Evolutionary conservation across 306 rosid species (phyloP), one percentile per base, ranked within the genome.

Genomic region (Castanea crenata): DNA sequence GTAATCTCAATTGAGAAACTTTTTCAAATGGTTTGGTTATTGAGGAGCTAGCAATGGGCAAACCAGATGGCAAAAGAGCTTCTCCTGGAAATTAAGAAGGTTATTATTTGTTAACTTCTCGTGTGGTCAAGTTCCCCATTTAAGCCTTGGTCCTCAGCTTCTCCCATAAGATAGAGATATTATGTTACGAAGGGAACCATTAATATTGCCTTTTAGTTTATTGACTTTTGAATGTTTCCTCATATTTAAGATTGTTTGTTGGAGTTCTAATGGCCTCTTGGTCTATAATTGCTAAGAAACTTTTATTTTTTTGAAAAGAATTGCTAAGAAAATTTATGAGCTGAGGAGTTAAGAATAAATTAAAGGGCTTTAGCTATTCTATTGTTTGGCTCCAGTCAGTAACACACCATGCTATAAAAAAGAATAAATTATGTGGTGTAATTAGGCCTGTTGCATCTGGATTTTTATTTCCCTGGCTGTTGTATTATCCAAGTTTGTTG

Each of bases 61-160:
- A 89, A 82, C 99, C 99, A 57, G 94, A 96, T 89, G 98, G 99
- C 79, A 93, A 89, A 86, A 83, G 67, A 79, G 98, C 99, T 82
- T 79, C 90, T 71, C 92, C 90, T 1, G 99, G 99, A 78, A 87
- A 90, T 35, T 35, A 35, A 35, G 68, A 82, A 83, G 95, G 97
- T 90, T 74, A 11, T 29, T 19, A 55, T 14, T 68, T 34, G 61
- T 74, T 55, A 55, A 44, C 25, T 68, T 55, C 71, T 80, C 56
- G 5, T 35, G 63, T 78, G 76, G 73, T 73, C 59, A 74, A 31
- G 46, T 73, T 35, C 32, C 44, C 44, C 21, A 32, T 27, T 18
- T 67, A 31, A 3, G 71, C 51, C 49, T 18, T 67, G 71, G 16
- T 12, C 15, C 5, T 18, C 19, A 18, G 14, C 25, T 35, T 67